These are phyloP conservation scores for Agastache rugosa DNA, from an alignment of 257 asterid species.

Conservation along the genomic window DNA sequence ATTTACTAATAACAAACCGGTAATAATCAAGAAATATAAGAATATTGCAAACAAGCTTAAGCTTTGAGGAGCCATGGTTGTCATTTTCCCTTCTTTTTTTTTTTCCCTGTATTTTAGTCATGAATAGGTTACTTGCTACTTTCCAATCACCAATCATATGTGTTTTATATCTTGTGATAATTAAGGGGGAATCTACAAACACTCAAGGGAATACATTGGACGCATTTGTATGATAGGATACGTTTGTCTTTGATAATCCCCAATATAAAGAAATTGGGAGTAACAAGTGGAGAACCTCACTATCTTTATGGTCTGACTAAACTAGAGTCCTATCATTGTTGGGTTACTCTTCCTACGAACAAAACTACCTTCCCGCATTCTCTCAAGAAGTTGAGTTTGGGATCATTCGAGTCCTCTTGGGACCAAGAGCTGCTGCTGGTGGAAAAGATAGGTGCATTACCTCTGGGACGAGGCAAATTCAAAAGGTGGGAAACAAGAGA, in stretches of 20 bases:
- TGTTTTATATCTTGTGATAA: too few species aligned
- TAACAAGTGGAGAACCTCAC: too few species aligned
- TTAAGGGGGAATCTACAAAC: background rate
- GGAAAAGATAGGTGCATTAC: background rate
- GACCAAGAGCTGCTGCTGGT: background rate
- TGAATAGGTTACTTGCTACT: too few species aligned
- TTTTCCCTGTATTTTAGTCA: too few species aligned
- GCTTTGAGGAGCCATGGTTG: too few species aligned
- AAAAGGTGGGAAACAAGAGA: background rate
- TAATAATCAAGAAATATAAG: too few species aligned
- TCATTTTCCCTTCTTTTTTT: too few species aligned
- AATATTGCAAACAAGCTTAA: too few species aligned
- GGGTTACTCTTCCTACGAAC: too few species aligned
- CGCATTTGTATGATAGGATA: background rate
- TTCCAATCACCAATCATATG: too few species aligned
- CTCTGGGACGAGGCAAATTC: background rate
- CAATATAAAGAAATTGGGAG: background rate
- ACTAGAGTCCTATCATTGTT: background rate
- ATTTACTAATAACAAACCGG: too few species aligned
- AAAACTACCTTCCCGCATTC: background rate
- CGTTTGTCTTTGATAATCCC: background rate
- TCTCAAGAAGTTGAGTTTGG: conserved; percentile 8
- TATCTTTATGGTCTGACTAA: background rate
- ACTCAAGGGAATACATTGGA: background rate
- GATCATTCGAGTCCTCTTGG: background rate